Percentiles rank a stretch among this genome's conserved stretches.
phyloP scores from a whole-genome alignment of 192 early-diverging fungal species.

The Powellomyces hirtus region DNA sequence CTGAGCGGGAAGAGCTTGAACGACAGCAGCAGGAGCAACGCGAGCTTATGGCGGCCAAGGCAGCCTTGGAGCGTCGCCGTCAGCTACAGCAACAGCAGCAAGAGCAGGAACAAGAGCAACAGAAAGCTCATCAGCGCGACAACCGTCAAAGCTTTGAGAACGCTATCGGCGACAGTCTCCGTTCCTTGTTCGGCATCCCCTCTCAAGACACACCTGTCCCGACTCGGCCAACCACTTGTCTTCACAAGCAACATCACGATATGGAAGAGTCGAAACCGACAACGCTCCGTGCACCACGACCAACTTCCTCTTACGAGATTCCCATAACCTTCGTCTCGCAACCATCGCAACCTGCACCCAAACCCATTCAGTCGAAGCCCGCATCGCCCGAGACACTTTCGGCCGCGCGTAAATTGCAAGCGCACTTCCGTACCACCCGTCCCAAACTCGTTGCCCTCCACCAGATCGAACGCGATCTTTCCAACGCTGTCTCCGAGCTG shows the following conservation, averaged over 20 bases:
- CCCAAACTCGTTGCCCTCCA: conserved; percentile 8
- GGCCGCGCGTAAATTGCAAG: conserved; percentile 2
- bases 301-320: no score
- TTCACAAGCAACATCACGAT: background rate
- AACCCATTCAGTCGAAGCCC: background rate
- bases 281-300: background rate
- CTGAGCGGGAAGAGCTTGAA: background rate
- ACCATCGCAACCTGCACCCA: background rate
- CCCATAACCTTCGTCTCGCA: no score
- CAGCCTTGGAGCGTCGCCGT: background rate
- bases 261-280: no score
- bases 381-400: no score
- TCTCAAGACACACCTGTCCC: background rate
- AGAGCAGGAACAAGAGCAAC: background rate
- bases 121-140: background rate
- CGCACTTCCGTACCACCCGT: conserved; percentile 2
- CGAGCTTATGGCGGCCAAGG: background rate
- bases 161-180: background rate
- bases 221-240: background rate
- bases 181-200: background rate
- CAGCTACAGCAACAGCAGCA: background rate
- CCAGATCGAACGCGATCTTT: conserved; percentile 4
- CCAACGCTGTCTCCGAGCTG: background rate
- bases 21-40: background rate
- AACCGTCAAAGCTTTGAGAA: background rate